Evolutionary conservation across 208 protist species (phyloP).

Genomic region (Trypanosoma vivax): DNA sequence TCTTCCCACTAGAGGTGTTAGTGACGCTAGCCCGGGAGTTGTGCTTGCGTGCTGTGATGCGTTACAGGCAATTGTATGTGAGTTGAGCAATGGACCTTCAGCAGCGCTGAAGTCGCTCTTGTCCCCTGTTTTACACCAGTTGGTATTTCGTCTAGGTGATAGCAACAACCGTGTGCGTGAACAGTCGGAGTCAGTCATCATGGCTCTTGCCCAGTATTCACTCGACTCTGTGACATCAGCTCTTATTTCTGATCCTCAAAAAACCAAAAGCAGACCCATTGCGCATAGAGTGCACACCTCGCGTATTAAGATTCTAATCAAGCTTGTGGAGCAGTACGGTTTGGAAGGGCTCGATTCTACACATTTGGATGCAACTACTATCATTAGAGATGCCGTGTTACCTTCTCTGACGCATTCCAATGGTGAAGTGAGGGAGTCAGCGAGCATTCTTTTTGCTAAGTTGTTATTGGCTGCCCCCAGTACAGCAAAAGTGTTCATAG

Average conservation of each 20-base stretch:
- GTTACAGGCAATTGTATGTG: slow-evolving; percentile 46
- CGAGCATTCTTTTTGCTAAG: slow-evolving; percentile 65
- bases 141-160: slow-evolving; percentile 67
- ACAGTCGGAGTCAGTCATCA: slow-evolving; percentile 37
- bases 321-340: slow-evolving; percentile 69
- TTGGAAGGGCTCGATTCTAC: slow-evolving; percentile 14
- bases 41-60: slow-evolving; percentile 65
- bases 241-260: slow-evolving; percentile 56
- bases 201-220: slow-evolving; percentile 38
- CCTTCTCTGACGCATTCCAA: slow-evolving; percentile 71
- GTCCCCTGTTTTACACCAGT: slow-evolving; percentile 30
- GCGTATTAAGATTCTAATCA: slow-evolving; percentile 60
- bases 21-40: slow-evolving; percentile 58
- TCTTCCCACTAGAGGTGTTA: slow-evolving; percentile 53
- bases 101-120: slow-evolving; percentile 13
- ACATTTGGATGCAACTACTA: slow-evolving; percentile 35
- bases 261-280: slow-evolving; percentile 47
- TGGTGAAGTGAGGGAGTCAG: slow-evolving; percentile 68
- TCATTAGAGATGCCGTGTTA: slow-evolving; percentile 55
- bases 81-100: slow-evolving; percentile 22
- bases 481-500: slow-evolving; percentile 21
- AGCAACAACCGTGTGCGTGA: slow-evolving; percentile 71
- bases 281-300: slow-evolving; percentile 48
- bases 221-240: slow-evolving; percentile 45
- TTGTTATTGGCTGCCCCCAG: slow-evolving; percentile 34